Conservation (phyloP, 208 protist species). For the Acanthamoeba sp. region DNA sequence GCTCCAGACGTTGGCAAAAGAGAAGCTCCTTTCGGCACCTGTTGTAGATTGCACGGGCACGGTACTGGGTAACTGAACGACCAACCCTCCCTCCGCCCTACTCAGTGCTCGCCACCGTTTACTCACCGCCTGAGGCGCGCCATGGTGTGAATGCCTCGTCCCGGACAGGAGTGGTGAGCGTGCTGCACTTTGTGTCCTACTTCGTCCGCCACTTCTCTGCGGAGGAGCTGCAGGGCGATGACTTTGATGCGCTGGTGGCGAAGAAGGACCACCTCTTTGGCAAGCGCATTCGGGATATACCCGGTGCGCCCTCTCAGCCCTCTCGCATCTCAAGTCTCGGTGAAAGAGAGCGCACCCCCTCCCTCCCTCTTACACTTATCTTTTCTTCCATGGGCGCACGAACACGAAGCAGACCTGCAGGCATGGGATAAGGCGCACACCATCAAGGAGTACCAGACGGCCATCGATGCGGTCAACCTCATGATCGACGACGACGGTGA, state of each 20-base stretch:
- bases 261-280: conserved; percentile 27
- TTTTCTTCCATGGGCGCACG: neutral
- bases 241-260: conserved; percentile 7
- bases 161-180: conserved; percentile 57
- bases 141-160: too few species aligned
- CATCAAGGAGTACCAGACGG: conserved; percentile 57
- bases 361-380: neutral
- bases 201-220: conserved; percentile 29
- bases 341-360: neutral
- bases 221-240: conserved; percentile 23
- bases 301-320: neutral
- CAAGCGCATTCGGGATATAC: neutral
- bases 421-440: conserved; percentile 26
- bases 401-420: neutral
- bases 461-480: conserved; percentile 47
- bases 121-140: neutral
- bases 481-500: conserved; percentile 60
- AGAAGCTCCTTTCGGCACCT: neutral
- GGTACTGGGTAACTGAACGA: neutral
- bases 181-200: conserved; percentile 68
- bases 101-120: too few species aligned
- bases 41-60: neutral
- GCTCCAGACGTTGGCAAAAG: neutral
- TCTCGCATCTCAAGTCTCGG: neutral
- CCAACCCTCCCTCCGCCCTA: neutral